Conservation (phyloP, 306 rosid genomes). For the Ormosia semicastrata region DNA sequence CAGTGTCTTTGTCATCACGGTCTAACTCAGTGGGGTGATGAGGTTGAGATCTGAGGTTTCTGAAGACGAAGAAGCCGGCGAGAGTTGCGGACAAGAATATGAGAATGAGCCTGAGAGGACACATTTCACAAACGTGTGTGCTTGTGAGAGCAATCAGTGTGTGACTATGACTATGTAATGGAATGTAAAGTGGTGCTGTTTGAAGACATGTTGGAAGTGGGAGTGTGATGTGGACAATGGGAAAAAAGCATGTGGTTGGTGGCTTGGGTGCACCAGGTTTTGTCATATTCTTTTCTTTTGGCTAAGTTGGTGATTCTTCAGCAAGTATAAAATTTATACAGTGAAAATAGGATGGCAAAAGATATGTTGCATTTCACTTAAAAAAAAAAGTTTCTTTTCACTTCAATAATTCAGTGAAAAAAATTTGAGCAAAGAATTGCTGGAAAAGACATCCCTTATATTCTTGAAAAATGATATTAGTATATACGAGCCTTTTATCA, state of each 20-base stretch:
- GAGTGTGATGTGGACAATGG: neutral
- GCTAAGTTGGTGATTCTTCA: neutral
- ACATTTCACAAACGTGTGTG: constrained; percentile 42
- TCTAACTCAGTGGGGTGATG: constrained; percentile 10
- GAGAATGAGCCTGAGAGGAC: constrained; percentile 75
- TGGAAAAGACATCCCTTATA: too few species aligned
- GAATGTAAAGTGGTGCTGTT: neutral
- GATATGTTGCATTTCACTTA: too few species aligned
- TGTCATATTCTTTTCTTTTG: neutral
- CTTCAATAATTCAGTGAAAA: too few species aligned
- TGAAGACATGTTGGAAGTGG: neutral
- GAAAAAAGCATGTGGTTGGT: neutral
- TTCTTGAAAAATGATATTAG: too few species aligned
- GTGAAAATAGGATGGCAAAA: neutral
- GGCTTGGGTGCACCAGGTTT: neutral
- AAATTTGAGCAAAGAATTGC: too few species aligned
- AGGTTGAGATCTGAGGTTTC: constrained; percentile 61
- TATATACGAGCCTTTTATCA: too few species aligned
- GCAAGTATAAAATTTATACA: neutral
- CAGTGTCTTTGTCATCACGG: neutral
- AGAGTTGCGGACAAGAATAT: constrained; percentile 82
- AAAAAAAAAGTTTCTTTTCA: too few species aligned
- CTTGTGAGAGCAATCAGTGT: neutral
- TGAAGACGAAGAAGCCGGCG: constrained; percentile 77
- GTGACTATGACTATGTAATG: neutral